Base-by-base conservation (phyloP, 176 grass and related monocot species). In the Dactylis glomerata region DNA sequence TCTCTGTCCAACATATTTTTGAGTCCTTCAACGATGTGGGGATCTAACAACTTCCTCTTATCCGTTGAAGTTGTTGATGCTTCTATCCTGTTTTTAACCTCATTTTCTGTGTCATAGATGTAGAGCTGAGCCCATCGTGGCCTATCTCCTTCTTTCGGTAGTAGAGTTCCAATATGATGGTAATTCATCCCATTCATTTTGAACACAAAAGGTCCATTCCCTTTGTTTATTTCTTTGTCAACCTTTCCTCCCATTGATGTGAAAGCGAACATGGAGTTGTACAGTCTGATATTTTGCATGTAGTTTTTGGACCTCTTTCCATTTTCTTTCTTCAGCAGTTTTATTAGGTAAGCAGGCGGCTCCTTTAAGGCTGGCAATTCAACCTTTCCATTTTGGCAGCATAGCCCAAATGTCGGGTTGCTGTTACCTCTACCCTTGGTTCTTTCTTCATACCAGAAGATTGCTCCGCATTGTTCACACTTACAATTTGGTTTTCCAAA, bases 181-280 rank as follows among this genome's bases (percentile, higher is more conserved):
- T 85, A 78, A 19, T 74, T 89, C 3, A 64, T 30, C 0, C 87
- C 81, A 24, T 61, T 61, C 27, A 74, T 10, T 61, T 4, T 10
- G 19, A 79, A 89, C 30, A 89, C 42, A 26, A 58, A 46, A 46
- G 44, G 44, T 46, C 44, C 44, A 46, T 14, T 46, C 12, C 44
- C 44, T 13, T 46, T 46, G 12, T 85, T 85, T 77, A 77, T 40
- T 13, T 77, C 36, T 55, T 41, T 66, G 12, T 88, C 73, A 0
- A 78, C 46, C 3, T 5, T 63, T 30, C 65, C 81, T 22, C 81
- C 86, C 74, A 82, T 88, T 9, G 86, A 55, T 54, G 78, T 51
- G 46, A 68, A 84, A 15, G 85, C 73, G n/a, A 75, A 87, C 80
- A 91, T 91, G 5, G 49, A 75, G n/a, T 91, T 88, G 33, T 88